Evolutionary conservation across 768 basidiomycete genomes (phyloP), one percentile per base, ranked within the genome.

Genomic region (Hygrocybe coccinea): DNA sequence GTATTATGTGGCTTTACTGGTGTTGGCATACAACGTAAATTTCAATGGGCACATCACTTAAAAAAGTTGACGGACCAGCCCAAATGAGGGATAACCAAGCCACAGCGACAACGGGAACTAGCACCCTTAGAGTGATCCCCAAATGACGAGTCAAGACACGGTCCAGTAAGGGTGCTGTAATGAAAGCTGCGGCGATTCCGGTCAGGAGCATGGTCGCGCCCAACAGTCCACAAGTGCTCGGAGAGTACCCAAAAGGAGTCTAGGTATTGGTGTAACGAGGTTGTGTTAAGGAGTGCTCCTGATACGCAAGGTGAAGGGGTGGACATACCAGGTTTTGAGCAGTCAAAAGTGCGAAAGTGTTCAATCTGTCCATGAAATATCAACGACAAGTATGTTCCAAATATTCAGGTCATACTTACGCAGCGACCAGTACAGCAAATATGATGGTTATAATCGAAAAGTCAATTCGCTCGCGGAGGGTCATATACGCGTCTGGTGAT

Each of bases 31-130:
- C n/a, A 54, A 21, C 33, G 19, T 52, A 46, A 34, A 38, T n/a
- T 39, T 22, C 25, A 24, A 33, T 34, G 2, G 48, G 19, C 34
- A 36, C 15, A 24, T 15, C 11, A 11, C 19, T 9, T 15, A n/a
- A 21, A 52, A 21, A 2, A 38, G 47, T 10, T 11, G 38, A 67
- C 79, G 24, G 64, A 88, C 89, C 81, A 50, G 85, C 89, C 91
- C 89, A 93, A 33, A 93, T 85, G 15, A 92, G 70, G 4, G 82
- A 80, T 12, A 92, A 67, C 89, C 89, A 92, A 21, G 76, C 75
- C 1, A 62, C 74, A 14, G 77, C 84, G 5, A 87, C 72, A 43
- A 85, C 64, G 1, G 89, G 89, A 14, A 84, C 76, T 9, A 89
- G 63, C 0, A 81, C 56, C 54, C 86, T 88, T 52, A 77, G 61